Evolutionary conservation across 2,329 filamentous ascomycete species (phyloP).

Genomic region (Trichoderma hamatum): DNA sequence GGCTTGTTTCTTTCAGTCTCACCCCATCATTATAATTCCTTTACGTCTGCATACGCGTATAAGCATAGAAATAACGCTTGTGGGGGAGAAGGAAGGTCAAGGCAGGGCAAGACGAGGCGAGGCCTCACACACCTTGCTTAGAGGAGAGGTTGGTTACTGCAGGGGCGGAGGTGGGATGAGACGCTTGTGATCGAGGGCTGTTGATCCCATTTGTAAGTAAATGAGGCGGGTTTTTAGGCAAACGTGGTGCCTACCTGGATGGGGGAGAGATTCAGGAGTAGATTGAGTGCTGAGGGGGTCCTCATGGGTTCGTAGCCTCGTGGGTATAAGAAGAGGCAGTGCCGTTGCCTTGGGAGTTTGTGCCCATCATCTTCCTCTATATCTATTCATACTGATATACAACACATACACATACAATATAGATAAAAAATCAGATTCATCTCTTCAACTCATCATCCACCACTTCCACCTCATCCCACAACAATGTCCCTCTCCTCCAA

Average conservation of each 20-base stretch:
- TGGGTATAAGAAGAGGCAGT: background rate
- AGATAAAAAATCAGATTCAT: background rate
- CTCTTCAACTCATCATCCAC: background rate
- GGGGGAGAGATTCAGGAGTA: background rate
- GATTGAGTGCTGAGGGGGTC: background rate
- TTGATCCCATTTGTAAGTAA: background rate
- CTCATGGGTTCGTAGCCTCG: background rate
- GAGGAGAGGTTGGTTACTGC: background rate
- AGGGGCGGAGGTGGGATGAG: background rate
- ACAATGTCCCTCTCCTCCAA: slow-evolving; percentile 31
- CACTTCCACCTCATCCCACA: background rate
- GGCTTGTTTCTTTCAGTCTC: background rate
- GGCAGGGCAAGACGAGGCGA: slow-evolving; percentile 2
- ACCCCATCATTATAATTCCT: background rate
- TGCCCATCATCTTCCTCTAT: background rate
- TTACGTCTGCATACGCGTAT: slow-evolving; percentile 6
- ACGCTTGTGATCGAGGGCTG: background rate
- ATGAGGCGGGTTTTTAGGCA: slow-evolving; percentile 5
- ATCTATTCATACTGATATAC: background rate
- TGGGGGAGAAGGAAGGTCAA: background rate
- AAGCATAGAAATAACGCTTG: background rate
- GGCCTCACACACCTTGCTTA: no score
- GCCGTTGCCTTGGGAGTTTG: background rate
- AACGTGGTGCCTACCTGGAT: background rate
- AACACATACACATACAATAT: background rate